Evolutionary conservation across 2,329 filamentous ascomycete species (phyloP), one percentile per base, ranked within the genome.

Genomic region (Penicillium sp.): DNA sequence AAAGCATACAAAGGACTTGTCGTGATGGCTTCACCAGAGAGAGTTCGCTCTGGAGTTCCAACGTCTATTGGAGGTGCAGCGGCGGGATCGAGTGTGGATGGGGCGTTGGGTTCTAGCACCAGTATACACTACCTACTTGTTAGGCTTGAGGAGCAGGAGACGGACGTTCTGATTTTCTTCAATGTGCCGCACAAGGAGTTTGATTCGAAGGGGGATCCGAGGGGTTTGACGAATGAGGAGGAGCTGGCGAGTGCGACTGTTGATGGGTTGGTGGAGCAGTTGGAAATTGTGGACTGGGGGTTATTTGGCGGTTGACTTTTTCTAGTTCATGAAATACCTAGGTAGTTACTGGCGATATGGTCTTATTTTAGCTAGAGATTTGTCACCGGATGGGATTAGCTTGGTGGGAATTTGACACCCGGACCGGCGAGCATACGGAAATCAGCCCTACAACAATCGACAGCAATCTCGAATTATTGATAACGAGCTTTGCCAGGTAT

Each of bases 141-240:
- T 60, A 85, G 94, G 17, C 83, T 98, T 51, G 89, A 89, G 76
- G 84, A 86, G 70, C 84, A 93, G 73, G 83, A 82, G 61, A 94
- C 93, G 1, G 94, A 98, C 77, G 80, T 98, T 45, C 81, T 97
- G 51, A 87, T 97, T 65, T 91, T 91, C 46, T 87, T 97, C 73
- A 97, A 97, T 77, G 91, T 96, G 52, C 94, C 93, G 30, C 90
- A 95, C 75, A 88, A 90, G 8, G 88, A 92, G 35, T 86, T 94
- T 60, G 88, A 88, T 17, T 88, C 85, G 73, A 84, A 85, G 71
- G 90, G 89, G 4, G 84, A 87, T 75, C 79, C 91, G 66, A 88
- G 91, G 70, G 89, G 88, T 56, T 84, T 89, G 69, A 85, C 85
- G 6, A 85, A 90, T 44, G 90, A 91, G 73, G 88, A 90, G 72